These are phyloP conservation scores for Beauveria scarabaeidicola DNA, from an alignment of 2,329 filamentous ascomycete genomes.

Conservation along the genomic window DNA sequence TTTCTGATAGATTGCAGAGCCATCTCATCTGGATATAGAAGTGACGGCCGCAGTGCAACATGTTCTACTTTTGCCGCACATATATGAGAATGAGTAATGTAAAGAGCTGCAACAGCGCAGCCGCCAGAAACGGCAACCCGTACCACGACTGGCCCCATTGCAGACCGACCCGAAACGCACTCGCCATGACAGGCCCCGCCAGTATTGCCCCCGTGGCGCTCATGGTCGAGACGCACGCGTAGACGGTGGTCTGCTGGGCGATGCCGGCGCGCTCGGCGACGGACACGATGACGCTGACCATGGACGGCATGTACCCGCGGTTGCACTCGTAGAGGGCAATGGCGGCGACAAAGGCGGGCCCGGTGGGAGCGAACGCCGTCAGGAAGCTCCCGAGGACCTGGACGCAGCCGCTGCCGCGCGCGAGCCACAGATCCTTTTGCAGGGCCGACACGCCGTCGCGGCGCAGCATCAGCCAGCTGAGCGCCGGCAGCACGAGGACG, in stretches of 20 bases:
- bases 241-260: neutral
- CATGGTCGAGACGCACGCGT: constrained; percentile 1
- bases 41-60: too few relatives aligned
- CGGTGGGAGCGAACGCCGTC: constrained; percentile 5
- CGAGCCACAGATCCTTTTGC: constrained; percentile 9
- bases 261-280: neutral
- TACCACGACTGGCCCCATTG: constrained; percentile 10
- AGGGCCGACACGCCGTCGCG: neutral
- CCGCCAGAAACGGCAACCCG: constrained; percentile 5
- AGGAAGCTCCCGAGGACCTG: constrained; percentile 9
- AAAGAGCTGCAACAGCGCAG: constrained; percentile 1
- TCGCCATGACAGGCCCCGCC: constrained; percentile 3
- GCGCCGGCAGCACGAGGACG: constrained; percentile 3
- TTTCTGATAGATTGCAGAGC: neutral
- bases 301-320: neutral
- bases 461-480: neutral
- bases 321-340: constrained; percentile 5
- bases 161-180: constrained; percentile 2
- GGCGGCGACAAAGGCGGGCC: neutral
- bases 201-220: neutral
- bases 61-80: constrained; percentile 1
- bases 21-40: neutral
- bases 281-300: constrained; percentile 3
- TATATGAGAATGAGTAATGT: constrained; percentile 1
- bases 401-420: neutral